Evolutionary conservation across 495 filamentous ascomycete species (phyloP).

Genomic region (Chlorociboria aeruginascens): DNA sequence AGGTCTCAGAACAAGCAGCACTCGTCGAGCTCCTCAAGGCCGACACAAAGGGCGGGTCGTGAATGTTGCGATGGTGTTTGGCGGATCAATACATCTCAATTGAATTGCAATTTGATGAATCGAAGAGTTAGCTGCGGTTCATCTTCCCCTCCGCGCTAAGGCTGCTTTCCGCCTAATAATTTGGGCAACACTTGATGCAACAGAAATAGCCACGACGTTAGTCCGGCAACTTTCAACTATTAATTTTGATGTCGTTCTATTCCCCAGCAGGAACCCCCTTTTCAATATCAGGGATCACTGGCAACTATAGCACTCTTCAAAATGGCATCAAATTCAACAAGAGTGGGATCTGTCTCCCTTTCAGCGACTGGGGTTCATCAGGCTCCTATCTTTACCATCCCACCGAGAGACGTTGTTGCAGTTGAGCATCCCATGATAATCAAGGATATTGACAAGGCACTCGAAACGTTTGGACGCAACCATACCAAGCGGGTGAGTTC

Average conservation of each 20-base stretch:
- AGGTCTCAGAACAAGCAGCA: conserved; percentile 1
- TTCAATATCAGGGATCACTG: background rate
- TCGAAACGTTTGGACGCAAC: conserved; percentile 64
- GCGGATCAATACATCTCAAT: too few species aligned
- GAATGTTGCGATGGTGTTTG: background rate
- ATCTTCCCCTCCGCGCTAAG: background rate
- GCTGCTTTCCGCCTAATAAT: background rate
- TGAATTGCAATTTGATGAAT: background rate
- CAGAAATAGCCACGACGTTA: background rate
- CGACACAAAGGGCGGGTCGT: background rate
- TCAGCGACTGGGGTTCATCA: background rate
- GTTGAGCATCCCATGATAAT: conserved; percentile 85
- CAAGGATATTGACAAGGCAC: conserved; percentile 66
- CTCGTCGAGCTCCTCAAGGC: background rate
- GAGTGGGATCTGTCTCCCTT: background rate
- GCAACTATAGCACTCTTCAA: background rate
- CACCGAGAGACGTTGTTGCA: conserved; percentile 42
- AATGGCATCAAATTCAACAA: too few species aligned
- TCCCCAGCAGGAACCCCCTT: background rate
- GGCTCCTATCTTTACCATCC: conserved; percentile 8
- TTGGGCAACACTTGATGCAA: background rate
- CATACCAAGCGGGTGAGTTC: conserved; percentile 48
- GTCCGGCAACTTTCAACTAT: too few species aligned
- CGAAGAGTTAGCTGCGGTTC: background rate
- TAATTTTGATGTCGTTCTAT: background rate